Evolutionary conservation across 1,284 basidiomycete species (phyloP), one percentile per base, ranked within the genome.

Genomic region (Sutorius eximius): DNA sequence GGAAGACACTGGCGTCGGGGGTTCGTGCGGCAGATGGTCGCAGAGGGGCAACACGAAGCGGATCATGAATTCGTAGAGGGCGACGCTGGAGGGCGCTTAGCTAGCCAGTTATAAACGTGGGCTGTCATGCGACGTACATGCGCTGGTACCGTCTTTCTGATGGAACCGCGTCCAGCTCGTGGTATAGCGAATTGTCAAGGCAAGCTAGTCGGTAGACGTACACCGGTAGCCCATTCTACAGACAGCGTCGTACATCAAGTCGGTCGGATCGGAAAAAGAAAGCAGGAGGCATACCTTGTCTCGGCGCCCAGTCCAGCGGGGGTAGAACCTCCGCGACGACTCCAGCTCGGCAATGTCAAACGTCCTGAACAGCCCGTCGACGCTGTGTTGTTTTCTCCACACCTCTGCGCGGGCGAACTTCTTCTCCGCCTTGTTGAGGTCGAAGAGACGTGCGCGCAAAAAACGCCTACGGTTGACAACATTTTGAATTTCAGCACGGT

Each of bases 221-320:
- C 12, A 91, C 58, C 0, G 89, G 89, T 44, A 83, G 71, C 29
- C 89, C 90, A 51, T 80, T 74, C 84, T 89, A 61, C 6, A 42
- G 10, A 37, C 10, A 32, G 36, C 27, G 16, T 34, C 40, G n/a
- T 15, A 36, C 7, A 48, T 29, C 30, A 42, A 20, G 49, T n/a
- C 33, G 46, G 16, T 33, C 55, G 40, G 49, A 36, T 32, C 7
- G 5, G 24, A 24, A 24, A 37, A 22, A 33, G 45, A n/a, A 11
- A 45, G 5, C 11, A 24, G 20, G n/a, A 29, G 5, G 41, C 74
- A 9, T 60, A 82, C 88, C 75, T 85, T 88, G 65, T 90, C 86
- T 63, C 88, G 75, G 52, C 85, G 75, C 2, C 89, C 89, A 1
- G 88, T 91, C 87, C 87, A 91, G 34, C 86, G 77, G 2, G 89